Base-by-base conservation (phyloP, 768 basidiomycete genomes). In the Cystofilobasidium bisporidii region DNA sequence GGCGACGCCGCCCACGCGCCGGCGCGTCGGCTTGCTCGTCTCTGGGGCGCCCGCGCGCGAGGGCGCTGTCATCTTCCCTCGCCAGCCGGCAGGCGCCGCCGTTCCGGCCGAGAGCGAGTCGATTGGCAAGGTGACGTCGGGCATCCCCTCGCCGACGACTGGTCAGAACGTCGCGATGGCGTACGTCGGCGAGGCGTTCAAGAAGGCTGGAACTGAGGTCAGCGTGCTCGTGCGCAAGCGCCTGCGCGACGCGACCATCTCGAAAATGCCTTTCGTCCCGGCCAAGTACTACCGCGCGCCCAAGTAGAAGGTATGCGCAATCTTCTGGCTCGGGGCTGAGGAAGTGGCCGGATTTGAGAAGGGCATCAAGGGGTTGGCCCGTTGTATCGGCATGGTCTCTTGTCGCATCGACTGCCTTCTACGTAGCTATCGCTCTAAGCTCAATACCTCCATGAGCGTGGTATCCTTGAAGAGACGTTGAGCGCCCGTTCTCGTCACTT, bases 91-190 rank as follows among this genome's bases (percentile, higher is more conserved):
- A 20, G 43, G 45, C 24, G 36, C 40, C 24, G 12, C 38, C n/a
- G 50, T 33, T 18, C 18, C 38, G 41, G 8, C 22, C 50, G 24
- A 26, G 32, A 26, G 38, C 36, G 50, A 59, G 24, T 63, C 64
- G 2, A 32, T 75, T 84, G 90, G 91, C 41, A 75, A 78, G 17
- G 83, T 98, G 56, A 99, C 93, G 0, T 97, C 92, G 0, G 96
- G 94, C 56, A 96, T 98, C 70, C 96, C 96, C 18, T 91, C 91
- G 0, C 94, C 93, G 0, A 87, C 90, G 1, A 80, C 91, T 3
- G 84, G 84, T 0, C 86, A 87, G 76, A 97, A 99, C 77, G 90
- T 98, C 72, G 91, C 93, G 0, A 98, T 98, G 94, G 94, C 86
- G 0, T 98, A 98, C 73, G 82, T 97, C 57, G 75, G 80, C 70